phyloP scores from a whole-genome alignment of 345 rosid species.

The Eutrema japonicum region DNA sequence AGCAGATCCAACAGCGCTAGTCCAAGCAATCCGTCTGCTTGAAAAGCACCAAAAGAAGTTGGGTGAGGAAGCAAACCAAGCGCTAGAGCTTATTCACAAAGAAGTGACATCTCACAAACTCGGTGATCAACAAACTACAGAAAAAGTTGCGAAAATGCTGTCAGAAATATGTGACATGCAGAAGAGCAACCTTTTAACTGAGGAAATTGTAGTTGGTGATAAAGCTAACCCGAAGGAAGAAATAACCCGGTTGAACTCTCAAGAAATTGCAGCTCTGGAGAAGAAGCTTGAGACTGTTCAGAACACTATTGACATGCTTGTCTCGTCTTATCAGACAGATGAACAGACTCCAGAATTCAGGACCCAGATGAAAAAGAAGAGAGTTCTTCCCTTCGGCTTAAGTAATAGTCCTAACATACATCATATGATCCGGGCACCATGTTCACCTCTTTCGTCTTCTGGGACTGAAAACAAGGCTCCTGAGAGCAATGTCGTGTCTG shows the following conservation, averaged over 20 bases:
- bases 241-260: slow-evolving; percentile 72
- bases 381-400: slow-evolving; percentile 67
- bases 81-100: slow-evolving; percentile 90
- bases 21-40: slow-evolving; percentile 81
- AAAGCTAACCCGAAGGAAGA: slow-evolving; percentile 78
- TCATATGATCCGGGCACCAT: slow-evolving; percentile 73
- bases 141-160: slow-evolving; percentile 76
- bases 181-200: slow-evolving; percentile 54
- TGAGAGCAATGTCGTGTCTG: slow-evolving; percentile 48
- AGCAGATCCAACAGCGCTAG: slow-evolving; percentile 74
- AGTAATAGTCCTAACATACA: slow-evolving; percentile 81
- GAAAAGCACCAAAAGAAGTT: slow-evolving; percentile 84
- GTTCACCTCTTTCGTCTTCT: slow-evolving; percentile 80
- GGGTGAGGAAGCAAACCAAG: slow-evolving; percentile 89
- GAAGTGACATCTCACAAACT: slow-evolving; percentile 79
- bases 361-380: slow-evolving; percentile 72
- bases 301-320: slow-evolving; percentile 79
- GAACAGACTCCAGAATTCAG: slow-evolving; percentile 57
- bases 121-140: slow-evolving; percentile 83
- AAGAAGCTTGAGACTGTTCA: slow-evolving; percentile 91
- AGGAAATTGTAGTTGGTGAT: slow-evolving; percentile 58
- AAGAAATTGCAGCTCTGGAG: slow-evolving; percentile 77
- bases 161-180: slow-evolving; percentile 87
- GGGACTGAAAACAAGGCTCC: slow-evolving; percentile 79
- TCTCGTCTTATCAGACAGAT: slow-evolving; percentile 57